These are phyloP conservation scores for Pyrus hybrid DNA, from an alignment of 331 rosid species.

Conservation along the genomic window DNA sequence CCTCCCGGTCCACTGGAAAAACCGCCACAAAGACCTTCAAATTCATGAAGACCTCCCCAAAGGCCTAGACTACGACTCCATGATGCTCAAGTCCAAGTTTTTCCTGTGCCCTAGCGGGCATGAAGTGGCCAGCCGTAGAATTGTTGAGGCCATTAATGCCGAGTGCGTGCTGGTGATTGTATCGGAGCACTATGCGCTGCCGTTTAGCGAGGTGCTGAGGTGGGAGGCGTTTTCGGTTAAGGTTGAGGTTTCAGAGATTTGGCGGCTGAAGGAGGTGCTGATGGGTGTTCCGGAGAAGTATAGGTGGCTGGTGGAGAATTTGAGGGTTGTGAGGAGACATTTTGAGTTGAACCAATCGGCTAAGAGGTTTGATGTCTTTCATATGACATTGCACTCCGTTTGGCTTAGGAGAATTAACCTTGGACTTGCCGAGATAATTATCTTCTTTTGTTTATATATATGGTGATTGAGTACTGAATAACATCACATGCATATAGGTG, in stretches of 20 bases:
- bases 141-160: conserved; percentile 72
- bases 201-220: conserved; percentile 68
- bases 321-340: conserved; percentile 57
- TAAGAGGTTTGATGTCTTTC: conserved; percentile 61
- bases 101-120: conserved; percentile 80
- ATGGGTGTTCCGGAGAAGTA: conserved; percentile 43
- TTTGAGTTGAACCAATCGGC: conserved; percentile 59
- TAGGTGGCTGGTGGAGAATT: conserved; percentile 38
- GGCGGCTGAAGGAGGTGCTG: conserved; percentile 56
- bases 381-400: conserved; percentile 72
- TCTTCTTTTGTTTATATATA: not conserved
- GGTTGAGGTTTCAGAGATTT: conserved; percentile 55
- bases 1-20: conserved; percentile 50
- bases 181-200: conserved; percentile 39
- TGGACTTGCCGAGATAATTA: conserved; percentile 17
- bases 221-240: conserved; percentile 71
- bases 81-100: conserved; percentile 62
- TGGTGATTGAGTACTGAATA: too few species aligned
- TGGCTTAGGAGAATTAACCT: conserved; percentile 71
- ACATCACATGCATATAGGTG: too few species aligned
- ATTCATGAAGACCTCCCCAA: conserved; percentile 63
- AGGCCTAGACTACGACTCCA: conserved; percentile 44
- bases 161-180: conserved; percentile 71
- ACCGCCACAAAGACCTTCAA: conserved; percentile 29
- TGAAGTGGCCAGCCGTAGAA: conserved; percentile 84